Conservation (phyloP, 768 basidiomycete species). For the Rhizopogon salebrosus region DNA sequence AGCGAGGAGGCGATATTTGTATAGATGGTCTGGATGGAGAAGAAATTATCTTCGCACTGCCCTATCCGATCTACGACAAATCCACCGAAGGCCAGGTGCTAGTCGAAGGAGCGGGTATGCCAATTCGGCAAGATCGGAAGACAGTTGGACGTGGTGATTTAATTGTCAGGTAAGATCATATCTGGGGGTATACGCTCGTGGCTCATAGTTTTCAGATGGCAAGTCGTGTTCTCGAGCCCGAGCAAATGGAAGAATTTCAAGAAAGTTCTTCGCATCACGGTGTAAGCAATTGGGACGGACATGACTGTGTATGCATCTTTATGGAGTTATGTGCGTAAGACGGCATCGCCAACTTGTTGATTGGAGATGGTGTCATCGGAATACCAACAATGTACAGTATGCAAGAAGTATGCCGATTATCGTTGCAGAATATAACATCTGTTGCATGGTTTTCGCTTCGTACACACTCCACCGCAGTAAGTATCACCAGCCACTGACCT, state of each 20-base stretch:
- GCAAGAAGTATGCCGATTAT: slow-evolving; percentile 8
- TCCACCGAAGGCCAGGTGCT: slow-evolving; percentile 43
- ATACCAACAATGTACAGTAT: slow-evolving; percentile 24
- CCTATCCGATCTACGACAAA: slow-evolving; percentile 46
- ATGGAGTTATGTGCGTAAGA: slow-evolving; percentile 8
- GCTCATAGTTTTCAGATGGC: slow-evolving; percentile 19
- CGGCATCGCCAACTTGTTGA: background rate
- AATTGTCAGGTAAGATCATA: slow-evolving; percentile 48
- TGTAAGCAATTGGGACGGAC: slow-evolving; percentile 11
- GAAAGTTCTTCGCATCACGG: slow-evolving; percentile 22
- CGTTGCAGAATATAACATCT: background rate
- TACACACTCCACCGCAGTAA: background rate
- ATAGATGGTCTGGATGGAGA: slow-evolving; percentile 58
- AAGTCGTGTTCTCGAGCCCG: slow-evolving; percentile 25
- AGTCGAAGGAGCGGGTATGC: slow-evolving; percentile 66
- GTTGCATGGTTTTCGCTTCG: background rate
- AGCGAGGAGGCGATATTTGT: slow-evolving; percentile 43
- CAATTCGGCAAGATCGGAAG: slow-evolving; percentile 46
- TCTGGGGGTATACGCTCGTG: background rate
- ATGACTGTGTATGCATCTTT: slow-evolving; percentile 16
- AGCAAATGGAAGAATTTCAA: slow-evolving; percentile 29
- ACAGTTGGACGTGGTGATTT: slow-evolving; percentile 57
- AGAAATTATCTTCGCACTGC: slow-evolving; percentile 44
- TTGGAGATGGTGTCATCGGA: background rate
- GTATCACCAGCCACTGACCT: background rate